Base-by-base conservation (phyloP, 2,329 filamentous ascomycete species). In the Fusarium ramigenum region DNA sequence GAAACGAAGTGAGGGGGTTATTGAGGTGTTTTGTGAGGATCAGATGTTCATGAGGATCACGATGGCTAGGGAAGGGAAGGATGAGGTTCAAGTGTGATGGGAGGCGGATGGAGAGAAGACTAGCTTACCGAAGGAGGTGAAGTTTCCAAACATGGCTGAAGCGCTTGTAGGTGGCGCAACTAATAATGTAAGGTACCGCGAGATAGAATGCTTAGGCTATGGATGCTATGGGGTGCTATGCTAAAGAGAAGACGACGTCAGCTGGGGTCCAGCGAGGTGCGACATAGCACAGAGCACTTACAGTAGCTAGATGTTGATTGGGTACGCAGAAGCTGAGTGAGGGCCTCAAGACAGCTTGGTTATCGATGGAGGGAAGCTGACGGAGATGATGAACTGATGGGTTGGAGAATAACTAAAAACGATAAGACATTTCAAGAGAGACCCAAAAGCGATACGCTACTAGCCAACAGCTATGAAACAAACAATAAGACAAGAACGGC, bases 91-190 rank as follows among this genome's bases (percentile, higher is more conserved):
- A 47, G 37, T 16, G 50, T 21, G 65, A 18, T 18, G 34, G 28
- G 40, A 58, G 52, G 43, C 37, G 30, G 28, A 25, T 40, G 36
- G 57, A 81, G 40, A 54, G 58, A 60, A 66, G 49, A 57, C 44
- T 46, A 59, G 65, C 84, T 82, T 80, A 85, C 83, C 78, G 74
- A 83, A 78, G 66, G 80, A 79, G 58, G 82, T 70, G 69, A 86
- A 80, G 60, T 79, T 82, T 54, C 84, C 84, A 76, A 86, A 86
- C 84, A 86, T 86, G 75, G 66, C 70, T 56, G 70, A 66, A 60
- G 52, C 63, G 50, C 47, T 66, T 53, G 53, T 40, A 60, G 70
- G 70, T 75, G 71, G 76, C 73, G 73, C 54, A 62, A 73, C 69
- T 60, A 70, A 67, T 15, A 63, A 70, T 66, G 60, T 70, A 57